Evolutionary conservation across 2,329 filamentous ascomycete species (phyloP).

Genomic region (Alternaria arbusti): DNA sequence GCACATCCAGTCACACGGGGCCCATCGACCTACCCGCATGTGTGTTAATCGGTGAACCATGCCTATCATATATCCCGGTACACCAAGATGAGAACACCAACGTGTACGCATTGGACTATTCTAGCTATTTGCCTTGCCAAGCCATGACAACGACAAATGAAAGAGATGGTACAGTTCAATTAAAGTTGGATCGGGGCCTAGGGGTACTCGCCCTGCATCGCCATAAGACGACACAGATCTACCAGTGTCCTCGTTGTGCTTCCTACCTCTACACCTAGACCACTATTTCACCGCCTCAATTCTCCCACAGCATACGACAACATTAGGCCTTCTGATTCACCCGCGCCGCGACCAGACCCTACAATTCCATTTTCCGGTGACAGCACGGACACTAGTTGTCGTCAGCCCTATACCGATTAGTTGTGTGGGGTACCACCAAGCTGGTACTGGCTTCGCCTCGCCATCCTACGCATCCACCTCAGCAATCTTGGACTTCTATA

Average conservation of each 20-base stretch:
- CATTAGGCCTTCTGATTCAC: slow-evolving; percentile 7
- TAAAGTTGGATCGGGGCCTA: slow-evolving; percentile 9
- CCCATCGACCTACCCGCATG: slow-evolving; percentile 1
- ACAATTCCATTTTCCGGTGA: slow-evolving; percentile 1
- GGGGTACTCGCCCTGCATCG: slow-evolving; percentile 8
- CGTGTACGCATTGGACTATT: slow-evolving; percentile 5
- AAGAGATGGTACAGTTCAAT: slow-evolving; percentile 8
- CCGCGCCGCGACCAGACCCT: slow-evolving; percentile 12
- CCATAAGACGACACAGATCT: slow-evolving; percentile 24
- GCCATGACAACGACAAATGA: slow-evolving; percentile 3
- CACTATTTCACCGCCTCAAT: slow-evolving; percentile 18
- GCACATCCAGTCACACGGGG: slow-evolving; percentile 10
- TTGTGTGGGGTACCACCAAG: slow-evolving; percentile 17
- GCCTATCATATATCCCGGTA: slow-evolving; percentile 3
- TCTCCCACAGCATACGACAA: slow-evolving; percentile 6
- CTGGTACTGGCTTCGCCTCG: slow-evolving; percentile 27
- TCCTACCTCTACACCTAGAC: slow-evolving; percentile 1
- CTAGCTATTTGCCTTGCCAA: slow-evolving; percentile 20
- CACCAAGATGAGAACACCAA: slow-evolving; percentile 6
- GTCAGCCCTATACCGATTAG: slow-evolving; percentile 33
- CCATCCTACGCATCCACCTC: slow-evolving; percentile 16
- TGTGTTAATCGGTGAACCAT: slow-evolving; percentile 7
- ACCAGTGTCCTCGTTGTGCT: slow-evolving; percentile 13
- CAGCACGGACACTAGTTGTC: slow-evolving; percentile 10
- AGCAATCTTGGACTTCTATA: slow-evolving; percentile 22